These are phyloP conservation scores for Daedaleopsis nitida DNA, from an alignment of 768 basidiomycete genomes.

Conservation along the genomic window DNA sequence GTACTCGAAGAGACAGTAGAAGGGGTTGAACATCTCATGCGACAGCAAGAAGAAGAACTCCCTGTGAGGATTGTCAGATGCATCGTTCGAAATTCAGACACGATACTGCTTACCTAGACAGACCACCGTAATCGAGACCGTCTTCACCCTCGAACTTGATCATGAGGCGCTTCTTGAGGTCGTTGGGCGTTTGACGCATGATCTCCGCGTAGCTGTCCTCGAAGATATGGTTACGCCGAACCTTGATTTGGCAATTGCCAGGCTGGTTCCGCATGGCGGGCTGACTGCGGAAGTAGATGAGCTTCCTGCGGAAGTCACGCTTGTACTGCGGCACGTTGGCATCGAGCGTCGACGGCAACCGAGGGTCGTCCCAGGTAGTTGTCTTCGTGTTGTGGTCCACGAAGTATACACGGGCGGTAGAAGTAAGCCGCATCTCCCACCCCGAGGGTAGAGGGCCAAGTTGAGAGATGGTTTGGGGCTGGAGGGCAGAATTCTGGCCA, in stretches of 20 bases:
- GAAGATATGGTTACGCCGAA: conserved; percentile 96
- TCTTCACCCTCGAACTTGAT: conserved; percentile 99
- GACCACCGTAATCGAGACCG: conserved; percentile 96
- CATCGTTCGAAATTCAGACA: not conserved
- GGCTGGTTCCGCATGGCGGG: conserved; percentile 98
- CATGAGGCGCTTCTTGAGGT: conserved; percentile 98
- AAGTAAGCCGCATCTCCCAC: conserved; percentile 99
- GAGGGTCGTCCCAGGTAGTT: conserved; percentile 99
- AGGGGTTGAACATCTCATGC: conserved; percentile 99
- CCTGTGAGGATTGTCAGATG: conserved; percentile 44
- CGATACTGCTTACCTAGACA: conserved; percentile 68
- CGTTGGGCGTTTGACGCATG: conserved; percentile 98
- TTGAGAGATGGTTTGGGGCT: conserved; percentile 95
- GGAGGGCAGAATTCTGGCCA: conserved; percentile 83
- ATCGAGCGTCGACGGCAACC: conserved; percentile 92
- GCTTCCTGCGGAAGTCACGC: conserved; percentile 98
- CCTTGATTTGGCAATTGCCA: conserved; percentile 99
- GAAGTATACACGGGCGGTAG: conserved; percentile 97
- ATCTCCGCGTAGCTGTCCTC: conserved; percentile 99
- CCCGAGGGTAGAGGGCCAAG: conserved; percentile 96
- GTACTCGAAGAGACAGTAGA: conserved; percentile 99
- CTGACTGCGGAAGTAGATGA: conserved; percentile 99
- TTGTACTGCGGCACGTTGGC: conserved; percentile 99
- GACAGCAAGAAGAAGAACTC: conserved; percentile 99
- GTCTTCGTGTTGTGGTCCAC: conserved; percentile 99